Base-by-base conservation (phyloP, 768 basidiomycete genomes). In the Punctularia strigosozonata region DNA sequence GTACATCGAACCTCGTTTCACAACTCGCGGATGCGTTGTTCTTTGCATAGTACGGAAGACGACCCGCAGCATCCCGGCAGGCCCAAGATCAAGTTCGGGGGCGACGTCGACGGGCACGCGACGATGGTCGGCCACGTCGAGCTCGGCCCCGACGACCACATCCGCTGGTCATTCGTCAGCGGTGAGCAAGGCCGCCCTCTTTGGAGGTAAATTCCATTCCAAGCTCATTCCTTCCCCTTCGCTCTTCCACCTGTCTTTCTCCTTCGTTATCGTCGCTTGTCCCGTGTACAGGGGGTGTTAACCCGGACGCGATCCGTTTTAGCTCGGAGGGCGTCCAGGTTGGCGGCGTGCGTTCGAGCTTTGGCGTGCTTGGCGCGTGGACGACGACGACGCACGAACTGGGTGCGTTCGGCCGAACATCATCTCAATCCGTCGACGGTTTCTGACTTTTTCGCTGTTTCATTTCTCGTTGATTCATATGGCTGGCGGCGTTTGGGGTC, bases 251-350 rank as follows among this genome's bases (percentile, higher is more conserved):
- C 17, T 20, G 3, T 15, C n/a, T 23, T 19, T n/a, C 7, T 10
- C 5, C 15, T 5, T 4, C 25, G 26, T 15, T 6, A 33, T 15
- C 3, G 23, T 15, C 6, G 14, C 25, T 12, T 28, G 19, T 6
- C 18, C 6, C 17, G 17, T 19, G 25, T 30, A n/a, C 18, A 5
- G 21, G 12, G 6, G 28, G 35, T 40, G 30, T 36, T 34, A 39
- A 17, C 19, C 21, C 26, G 40, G n/a, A n/a, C n/a, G n/a, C n/a
- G n/a, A n/a, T n/a, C n/a, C n/a, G n/a, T n/a, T n/a, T n/a, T n/a
- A 80, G 79, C 46, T 75, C 69, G n/a, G 66, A 73, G 25, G 79
- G 68, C 24, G 56, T 83, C 17, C 75, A 79, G 40, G 42, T 82
- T 12, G 80, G 82, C 13, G 71, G 65, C 1, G 46, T 78, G 14